Evolutionary conservation across 495 filamentous ascomycete genomes (phyloP), one percentile per base, ranked within the genome.

Genomic region (Xylaria flabelliformis): DNA sequence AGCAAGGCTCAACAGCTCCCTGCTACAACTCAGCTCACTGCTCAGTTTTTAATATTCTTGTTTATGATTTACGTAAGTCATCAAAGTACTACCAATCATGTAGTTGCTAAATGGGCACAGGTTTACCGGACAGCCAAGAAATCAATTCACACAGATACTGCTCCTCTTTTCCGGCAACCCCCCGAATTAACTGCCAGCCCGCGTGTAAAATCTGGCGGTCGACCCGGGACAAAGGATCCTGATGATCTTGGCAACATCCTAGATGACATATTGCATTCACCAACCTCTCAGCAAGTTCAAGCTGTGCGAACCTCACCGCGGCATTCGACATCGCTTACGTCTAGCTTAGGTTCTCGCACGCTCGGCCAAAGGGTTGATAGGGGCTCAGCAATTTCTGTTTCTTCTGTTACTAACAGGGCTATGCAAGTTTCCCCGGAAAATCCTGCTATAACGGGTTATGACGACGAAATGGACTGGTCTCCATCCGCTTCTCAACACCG

Each of bases 391-490:
- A 58, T 46, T 29, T 9, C 34, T 19, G n/a, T 3, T 3, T 21
- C 59, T 56, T 36, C 8, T 34, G 0, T 36, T 36, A 56, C 21
- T 55, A 36, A 64, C 32, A 39, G 21, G 51, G 24, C 36, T 5
- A 56, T 46, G 34, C 44, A 42, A 46, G 6, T 32, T n/a, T 46
- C 58, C 29, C 34, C 17, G 10, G 2, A 66, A n/a, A 39, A 64
- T 70, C 74, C 67, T 56, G 63, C 42, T 36, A 12, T 69, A 32
- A 53, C 74, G 46, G 70, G 77, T 13, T 85, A 88, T 73, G 80
- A 78, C 12, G 83, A 90, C 51, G 81, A 84, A 64, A 97, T 97
- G 94, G 94, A 97, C 72, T 97, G 94, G 94, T 88, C 90, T 26
- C 93, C 94, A 3, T 90, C 90, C 13, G 78, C 81, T 29, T 85